Base-by-base conservation (phyloP, 371 early-diverging fungal genomes). In the Rhizopus microsporus region DNA sequence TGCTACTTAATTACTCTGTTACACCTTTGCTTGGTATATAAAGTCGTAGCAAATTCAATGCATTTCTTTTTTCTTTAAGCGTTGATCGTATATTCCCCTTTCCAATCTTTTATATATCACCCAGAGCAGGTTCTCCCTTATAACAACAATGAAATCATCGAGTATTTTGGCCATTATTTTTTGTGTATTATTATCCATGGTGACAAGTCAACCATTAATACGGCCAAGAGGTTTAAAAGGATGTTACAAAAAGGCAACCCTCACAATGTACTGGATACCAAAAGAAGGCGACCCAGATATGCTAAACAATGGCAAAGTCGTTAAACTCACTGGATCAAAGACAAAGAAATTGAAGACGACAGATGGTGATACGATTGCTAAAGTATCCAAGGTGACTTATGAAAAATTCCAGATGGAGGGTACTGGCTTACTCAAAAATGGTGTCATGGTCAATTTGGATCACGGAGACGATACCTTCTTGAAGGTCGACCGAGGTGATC, bases 361-460 rank as follows among this genome's bases (percentile, higher is more conserved):
- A 2, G 44, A 44, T 31, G 68, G 68, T 29, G 15, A 50, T 10
- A 45, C 53, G 1, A 68, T 68, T 56, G 66, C 69, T 16, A 65
- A 65, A 23, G 72, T 72, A 0, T 56, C 63, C 43, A 55, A 64
- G 29, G 56, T 31, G 1, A 72, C 68, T 1, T 72, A 60, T 40
- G 65, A 61, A 51, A 68, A 72, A 66, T 72, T 68, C 29, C 72
- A 68, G 63, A 72, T 72, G 72, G 69, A 72, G 51, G 69, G 72
- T 16, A 72, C 72, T 44, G 68, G 72, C 8, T 42, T 72, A 45
- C 58, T 72, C 33, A 31, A 62, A 39, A 60, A 29, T 52, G 72
- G 72, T 38, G 17, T 62, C 10, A 52, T 72, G 55, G 60, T 72
- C 45, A 72, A 72, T 39, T 42, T 72, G 32, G 69, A 55, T 50